Evolutionary conservation across 2,329 filamentous ascomycete species (phyloP), one percentile per base, ranked within the genome.

Genomic region (Scolecobasidium constrictum): DNA sequence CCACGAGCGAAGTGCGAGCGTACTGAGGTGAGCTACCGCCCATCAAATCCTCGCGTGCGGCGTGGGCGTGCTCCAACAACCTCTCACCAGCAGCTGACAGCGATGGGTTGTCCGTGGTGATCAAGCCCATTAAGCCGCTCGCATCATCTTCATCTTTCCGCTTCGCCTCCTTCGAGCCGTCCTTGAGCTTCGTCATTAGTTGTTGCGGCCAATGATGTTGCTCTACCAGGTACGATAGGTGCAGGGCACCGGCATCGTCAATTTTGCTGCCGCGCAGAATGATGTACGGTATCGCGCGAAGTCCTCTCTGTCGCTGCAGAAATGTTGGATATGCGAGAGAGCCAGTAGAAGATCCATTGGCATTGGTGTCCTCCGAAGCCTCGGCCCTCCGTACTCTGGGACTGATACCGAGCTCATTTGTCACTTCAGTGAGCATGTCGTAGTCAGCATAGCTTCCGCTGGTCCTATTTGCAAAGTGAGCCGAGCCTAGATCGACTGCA

Each of bases 281-380:
- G 44, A 67, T 53, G 50, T 62, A 65, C 4, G 64, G 62, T 13
- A 65, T 52, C 1, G 61, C 56, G 23, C 64, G 54, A 11, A 67
- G 52, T 20, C 64, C 64, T 40, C 54, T 50, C n/a, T 56, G 54
- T 19, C 46, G 44, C 37, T 48, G 51, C 17, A 52, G 39, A 12
- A 44, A 36, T 12, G 45, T 40, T 17, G 13, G 43, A 5, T 42
- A 19, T 20, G 21, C 35, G 9, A 41, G 36, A n/a, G 28, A 39
- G 9, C 9, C 26, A n/a, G n/a, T n/a, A n/a, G 26, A 31, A 17
- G 34, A 36, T 7, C 34, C 34, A 9, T 9, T 9, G n/a, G 9
- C 26, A 9, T 31, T 31, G 9, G 26, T 31, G 15, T 20, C 26
- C 5, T 17, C 23, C 7, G n/a, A 17, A 5, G 7, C 18, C 4